Evolutionary conservation across 192 early-diverging fungal species (phyloP), one percentile per base, ranked within the genome.

Genomic region (Thamnidium elegans): DNA sequence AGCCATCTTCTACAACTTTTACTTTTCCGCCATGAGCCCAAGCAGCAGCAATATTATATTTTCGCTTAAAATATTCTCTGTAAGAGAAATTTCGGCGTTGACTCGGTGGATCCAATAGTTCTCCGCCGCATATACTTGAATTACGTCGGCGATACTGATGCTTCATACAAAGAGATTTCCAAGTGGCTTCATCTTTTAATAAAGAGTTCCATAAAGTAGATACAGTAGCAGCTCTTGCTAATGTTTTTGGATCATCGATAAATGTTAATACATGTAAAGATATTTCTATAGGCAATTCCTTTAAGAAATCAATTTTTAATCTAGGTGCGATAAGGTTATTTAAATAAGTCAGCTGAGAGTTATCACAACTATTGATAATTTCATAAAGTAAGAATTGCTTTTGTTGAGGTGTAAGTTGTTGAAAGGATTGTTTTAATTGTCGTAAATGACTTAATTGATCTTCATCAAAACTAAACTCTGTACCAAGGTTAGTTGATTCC

Each of bases 261-360:
- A 91, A 93, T 51, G 83, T 80, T 23, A 99, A 84, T 65, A 97
- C 88, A 60, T 93, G 88, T 46, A 91, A 84, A 13, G 86, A 75
- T 26, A 90, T 81, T 62, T 94, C 89, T 19, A 80, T 58, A n/a
- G 92, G 92, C 60, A 94, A 70, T 17, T 86, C 84, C 54, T 82
- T 87, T 14, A 99, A 58, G 75, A 97, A 97, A 77, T 99, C 95
- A 67, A 92, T 84, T 66, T 95, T 93, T 50, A 98, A 81, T 19
- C 76, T 73, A 45, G 83, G 83, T 1, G 83, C 77, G 65, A 85
- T 85, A 17, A 76, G 67, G 50, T 71, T 75, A 48, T 72, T 71
- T 2, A 85, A 63, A 64, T 75, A 79, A 44, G 76, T 68, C 50
- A 85, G 79, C 31, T 85, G 79, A 19, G 75, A 63, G 59, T 70